Percentiles rank a stretch among this genome's conserved stretches.
phyloP scores from a whole-genome alignment of 805 yeast species.

The Ogataea nakhonphanomensis region DNA sequence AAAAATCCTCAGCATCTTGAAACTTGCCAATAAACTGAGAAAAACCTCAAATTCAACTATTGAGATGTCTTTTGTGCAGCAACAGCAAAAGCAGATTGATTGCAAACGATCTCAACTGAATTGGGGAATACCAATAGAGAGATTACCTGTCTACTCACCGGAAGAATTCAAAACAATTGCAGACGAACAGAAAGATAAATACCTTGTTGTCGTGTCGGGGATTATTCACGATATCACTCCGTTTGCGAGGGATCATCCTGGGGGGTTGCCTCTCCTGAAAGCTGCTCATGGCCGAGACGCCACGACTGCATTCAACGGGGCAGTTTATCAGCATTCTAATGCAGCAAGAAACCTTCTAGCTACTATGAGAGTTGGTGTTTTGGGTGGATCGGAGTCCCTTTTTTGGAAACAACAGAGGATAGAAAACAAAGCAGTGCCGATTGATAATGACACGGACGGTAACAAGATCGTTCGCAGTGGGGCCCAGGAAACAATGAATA shows the following conservation, averaged over 20 bases:
- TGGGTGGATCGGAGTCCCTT: slow-evolving; percentile 76
- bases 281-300: slow-evolving; percentile 92
- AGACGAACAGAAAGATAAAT: slow-evolving; percentile 30
- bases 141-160: slow-evolving; percentile 63
- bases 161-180: slow-evolving; percentile 42
- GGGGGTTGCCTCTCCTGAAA: slow-evolving; percentile 74
- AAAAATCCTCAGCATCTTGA: slow-evolving; percentile 46
- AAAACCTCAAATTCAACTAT: slow-evolving; percentile 56
- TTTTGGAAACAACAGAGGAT: slow-evolving; percentile 74
- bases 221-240: slow-evolving; percentile 93
- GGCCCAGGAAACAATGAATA: slow-evolving; percentile 47
- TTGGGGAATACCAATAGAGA: slow-evolving; percentile 94
- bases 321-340: slow-evolving; percentile 88
- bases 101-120: slow-evolving; percentile 70
- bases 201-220: slow-evolving; percentile 80
- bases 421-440: slow-evolving; percentile 61
- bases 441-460: slow-evolving; percentile 52
- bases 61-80: slow-evolving; percentile 72
- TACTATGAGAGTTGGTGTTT: slow-evolving; percentile 90
- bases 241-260: slow-evolving; percentile 90
- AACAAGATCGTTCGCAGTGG: slow-evolving; percentile 57
- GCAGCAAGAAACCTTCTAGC: slow-evolving; percentile 90
- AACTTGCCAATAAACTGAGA: slow-evolving; percentile 57
- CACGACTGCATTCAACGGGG: slow-evolving; percentile 91
- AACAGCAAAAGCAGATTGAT: slow-evolving; percentile 78